Conservation (phyloP, 2,329 filamentous ascomycete genomes). For the Botrytis porri region DNA sequence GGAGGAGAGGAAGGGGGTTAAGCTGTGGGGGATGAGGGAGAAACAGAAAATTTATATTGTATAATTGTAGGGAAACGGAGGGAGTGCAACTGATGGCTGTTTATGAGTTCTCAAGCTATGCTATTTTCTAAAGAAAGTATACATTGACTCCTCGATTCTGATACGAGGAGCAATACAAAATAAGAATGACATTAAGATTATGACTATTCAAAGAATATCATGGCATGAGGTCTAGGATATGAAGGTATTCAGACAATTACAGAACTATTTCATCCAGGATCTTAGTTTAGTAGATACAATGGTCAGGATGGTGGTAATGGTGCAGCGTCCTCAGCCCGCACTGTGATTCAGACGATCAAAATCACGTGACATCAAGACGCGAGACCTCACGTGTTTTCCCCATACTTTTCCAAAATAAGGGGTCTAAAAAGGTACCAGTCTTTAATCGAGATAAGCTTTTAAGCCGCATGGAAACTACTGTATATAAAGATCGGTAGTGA, state of each 20-base stretch:
- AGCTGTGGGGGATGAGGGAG: neutral
- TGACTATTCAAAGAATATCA: neutral
- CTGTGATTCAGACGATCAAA: neutral
- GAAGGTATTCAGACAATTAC: fast-evolving
- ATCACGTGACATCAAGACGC: neutral
- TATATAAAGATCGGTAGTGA: conserved; percentile 17
- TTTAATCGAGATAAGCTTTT: conserved; percentile 29
- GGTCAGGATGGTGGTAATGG: no score
- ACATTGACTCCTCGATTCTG: neutral
- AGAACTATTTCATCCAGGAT: no score
- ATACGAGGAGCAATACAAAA: neutral
- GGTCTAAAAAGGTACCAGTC: conserved; percentile 15
- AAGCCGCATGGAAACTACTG: conserved; percentile 23
- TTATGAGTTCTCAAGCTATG: neutral
- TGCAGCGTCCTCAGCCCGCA: neutral
- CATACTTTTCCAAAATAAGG: conserved; percentile 14
- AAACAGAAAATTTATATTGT: neutral
- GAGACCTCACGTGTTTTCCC: conserved; percentile 4
- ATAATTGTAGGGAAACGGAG: neutral
- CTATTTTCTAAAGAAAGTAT: neutral
- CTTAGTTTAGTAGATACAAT: no score
- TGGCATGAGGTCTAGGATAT: fast-evolving
- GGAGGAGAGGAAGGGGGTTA: no score
- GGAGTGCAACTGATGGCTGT: neutral
- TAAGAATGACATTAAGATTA: neutral